Percentiles rank a stretch among this genome's conserved stretches.
These are phyloP conservation scores for Purshia tridentata DNA, from an alignment of 306 rosid genomes.

Conservation along the genomic window DNA sequence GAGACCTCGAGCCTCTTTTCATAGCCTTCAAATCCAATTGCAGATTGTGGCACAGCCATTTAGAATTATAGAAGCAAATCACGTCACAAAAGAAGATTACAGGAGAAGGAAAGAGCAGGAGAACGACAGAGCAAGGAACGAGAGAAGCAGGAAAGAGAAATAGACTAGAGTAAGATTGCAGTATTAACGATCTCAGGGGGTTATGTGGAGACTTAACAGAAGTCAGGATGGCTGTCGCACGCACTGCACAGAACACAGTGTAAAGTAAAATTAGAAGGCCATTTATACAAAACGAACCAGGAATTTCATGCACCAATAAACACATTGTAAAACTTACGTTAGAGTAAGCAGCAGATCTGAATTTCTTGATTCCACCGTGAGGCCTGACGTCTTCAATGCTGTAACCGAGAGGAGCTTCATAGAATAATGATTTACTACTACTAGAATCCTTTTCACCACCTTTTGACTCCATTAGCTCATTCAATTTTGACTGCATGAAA, in stretches of 20 bases:
- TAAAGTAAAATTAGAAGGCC: background rate
- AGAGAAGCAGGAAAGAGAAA: slow-evolving; percentile 19
- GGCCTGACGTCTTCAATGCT: slow-evolving; percentile 97
- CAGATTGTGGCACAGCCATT: slow-evolving; percentile 64
- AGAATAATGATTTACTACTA: slow-evolving; percentile 66
- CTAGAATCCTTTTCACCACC: slow-evolving; percentile 90
- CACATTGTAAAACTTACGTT: slow-evolving; percentile 52
- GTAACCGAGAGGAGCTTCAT: slow-evolving; percentile 97
- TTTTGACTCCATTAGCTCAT: slow-evolving; percentile 94
- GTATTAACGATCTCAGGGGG: slow-evolving; percentile 34
- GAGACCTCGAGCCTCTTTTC: slow-evolving; percentile 95
- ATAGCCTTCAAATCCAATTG: slow-evolving; percentile 94
- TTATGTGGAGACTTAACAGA: slow-evolving; percentile 25
- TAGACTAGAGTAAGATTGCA: slow-evolving; percentile 19
- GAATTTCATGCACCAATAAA: background rate
- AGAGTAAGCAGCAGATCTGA: slow-evolving; percentile 98
- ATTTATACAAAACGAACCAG: background rate
- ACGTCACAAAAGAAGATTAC: slow-evolving; percentile 9
- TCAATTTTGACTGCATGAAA: slow-evolving; percentile 42
- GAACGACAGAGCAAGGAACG: slow-evolving; percentile 19
- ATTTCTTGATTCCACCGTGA: slow-evolving; percentile 95
- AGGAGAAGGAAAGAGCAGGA: slow-evolving; percentile 12
- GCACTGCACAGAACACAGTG: slow-evolving; percentile 59
- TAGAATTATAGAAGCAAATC: slow-evolving; percentile 23
- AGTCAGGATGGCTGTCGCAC: slow-evolving; percentile 89